phyloP scores from a whole-genome alignment of 306 rosid genomes.

The Morella rubra region DNA sequence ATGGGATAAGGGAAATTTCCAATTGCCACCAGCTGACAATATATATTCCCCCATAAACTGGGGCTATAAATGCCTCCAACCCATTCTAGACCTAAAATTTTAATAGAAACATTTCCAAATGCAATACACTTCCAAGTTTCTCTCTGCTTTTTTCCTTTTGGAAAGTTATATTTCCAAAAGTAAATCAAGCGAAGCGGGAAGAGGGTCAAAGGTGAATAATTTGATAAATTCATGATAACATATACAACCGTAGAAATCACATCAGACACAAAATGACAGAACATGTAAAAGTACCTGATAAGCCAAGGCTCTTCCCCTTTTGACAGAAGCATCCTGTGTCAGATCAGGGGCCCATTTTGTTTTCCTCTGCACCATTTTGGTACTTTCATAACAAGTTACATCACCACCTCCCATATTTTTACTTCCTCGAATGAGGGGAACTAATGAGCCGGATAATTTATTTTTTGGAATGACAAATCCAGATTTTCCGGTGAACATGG shows the following conservation, averaged over 20 bases:
- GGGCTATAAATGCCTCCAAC: constrained; percentile 16
- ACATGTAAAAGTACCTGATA: constrained; percentile 60
- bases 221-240: constrained; percentile 1
- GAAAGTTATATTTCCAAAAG: not conserved
- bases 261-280: constrained; percentile 10
- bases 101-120: not conserved
- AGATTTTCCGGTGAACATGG: constrained; percentile 71
- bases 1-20: constrained; percentile 31
- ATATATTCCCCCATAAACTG: constrained; percentile 21
- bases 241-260: not conserved
- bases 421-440: constrained; percentile 67
- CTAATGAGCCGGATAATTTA: constrained; percentile 82
- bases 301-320: constrained; percentile 73
- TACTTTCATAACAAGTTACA: constrained; percentile 48
- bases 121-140: not conserved
- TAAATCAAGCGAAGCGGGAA: not conserved
- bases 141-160: not conserved
- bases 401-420: constrained; percentile 50
- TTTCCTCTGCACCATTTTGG: constrained; percentile 59
- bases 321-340: constrained; percentile 64
- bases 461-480: constrained; percentile 96
- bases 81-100: not conserved
- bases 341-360: constrained; percentile 89
- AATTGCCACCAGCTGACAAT: constrained; percentile 35
- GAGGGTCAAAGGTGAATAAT: constrained; percentile 4